Base-by-base conservation (phyloP, 495 filamentous ascomycete species). In the Neurospora intermedia region DNA sequence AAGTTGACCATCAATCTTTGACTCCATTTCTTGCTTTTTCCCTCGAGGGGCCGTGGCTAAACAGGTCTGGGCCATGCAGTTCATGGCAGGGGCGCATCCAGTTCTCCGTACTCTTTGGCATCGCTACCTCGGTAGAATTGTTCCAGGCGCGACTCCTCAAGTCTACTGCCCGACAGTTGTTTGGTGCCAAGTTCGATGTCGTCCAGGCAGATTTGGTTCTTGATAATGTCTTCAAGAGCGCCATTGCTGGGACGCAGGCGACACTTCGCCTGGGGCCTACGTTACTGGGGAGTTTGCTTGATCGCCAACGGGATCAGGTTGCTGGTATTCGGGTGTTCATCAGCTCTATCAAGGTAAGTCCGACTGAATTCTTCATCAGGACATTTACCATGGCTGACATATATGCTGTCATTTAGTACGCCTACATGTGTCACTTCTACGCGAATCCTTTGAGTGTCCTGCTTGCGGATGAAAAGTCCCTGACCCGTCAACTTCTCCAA, bases 341-440 rank as follows among this genome's bases (percentile, higher is more conserved):
- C 73, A 88, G 87, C 74, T 90, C 92, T 69, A 80, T 97, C 5
- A 96, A 97, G 86, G 93, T 94, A 83, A 78, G 79, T 59, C 15
- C 27, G n/a, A 5, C 8, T 20, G 13, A 2, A 66, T 8, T 1
- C 43, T 45, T 35, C 0, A 1, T 13, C 18, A 10, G 10, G n/a
- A 41, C 10, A n/a, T 23, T 16, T 41, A 59, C 27, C 48, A 70
- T 66, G 35, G 72, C 69, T 77, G 3, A 74, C 69, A 23, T 0
- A 1, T 16, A 35, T 1, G 35, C 3, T 38, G 3, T 16, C 18
- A 27, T 70, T 15, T 74, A 96, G 91, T 98, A 98, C 82, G 89
- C 90, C 16, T 95, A 96, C 76, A 98, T 99, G 95, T 93, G 91
- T 40, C 93, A 97, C 80, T 98, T 97, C 80, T 98, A 95, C 78